A percentile compares a stretch with the other conserved stretches of the same genome.
phyloP scores from a whole-genome alignment of 495 filamentous ascomycete genomes.

The Penicillium chermesinum region DNA sequence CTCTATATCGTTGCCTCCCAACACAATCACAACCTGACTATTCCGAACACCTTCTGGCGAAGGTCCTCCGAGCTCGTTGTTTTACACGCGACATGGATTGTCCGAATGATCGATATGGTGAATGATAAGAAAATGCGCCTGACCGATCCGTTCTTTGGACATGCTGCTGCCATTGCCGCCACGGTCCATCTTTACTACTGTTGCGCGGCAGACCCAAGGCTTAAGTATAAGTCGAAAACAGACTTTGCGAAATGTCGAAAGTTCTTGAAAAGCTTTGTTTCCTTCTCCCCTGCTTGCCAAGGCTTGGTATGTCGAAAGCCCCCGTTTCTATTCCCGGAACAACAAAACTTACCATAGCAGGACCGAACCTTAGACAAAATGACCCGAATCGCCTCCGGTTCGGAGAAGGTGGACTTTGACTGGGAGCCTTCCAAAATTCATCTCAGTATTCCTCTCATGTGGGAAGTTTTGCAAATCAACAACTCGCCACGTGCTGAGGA shows the following conservation, averaged over 20 bases:
- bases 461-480: conserved; percentile 42
- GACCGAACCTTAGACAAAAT: conserved; percentile 39
- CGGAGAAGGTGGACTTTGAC: conserved; percentile 37
- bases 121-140: conserved; percentile 40
- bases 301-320: conserved; percentile 24
- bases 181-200: conserved; percentile 45
- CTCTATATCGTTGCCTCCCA: conserved; percentile 45
- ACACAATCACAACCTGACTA: conserved; percentile 41
- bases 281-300: conserved; percentile 37
- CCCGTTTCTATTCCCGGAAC: not conserved
- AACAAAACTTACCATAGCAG: conserved; percentile 11
- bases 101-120: conserved; percentile 47
- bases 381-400: conserved; percentile 40
- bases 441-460: conserved; percentile 48
- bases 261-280: conserved; percentile 37
- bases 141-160: conserved; percentile 43
- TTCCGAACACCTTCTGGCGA: conserved; percentile 45
- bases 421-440: conserved; percentile 45
- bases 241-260: conserved; percentile 42
- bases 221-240: conserved; percentile 43
- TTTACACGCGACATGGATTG: conserved; percentile 44
- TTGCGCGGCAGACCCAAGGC: conserved; percentile 37
- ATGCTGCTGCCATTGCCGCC: conserved; percentile 40
- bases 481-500: conserved; percentile 22
- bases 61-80: conserved; percentile 41